Percentiles rank a stretch among this genome's conserved stretches.
These are phyloP conservation scores for Daldinia sp. DNA, from an alignment of 2,329 filamentous ascomycete species.

Conservation along the genomic window DNA sequence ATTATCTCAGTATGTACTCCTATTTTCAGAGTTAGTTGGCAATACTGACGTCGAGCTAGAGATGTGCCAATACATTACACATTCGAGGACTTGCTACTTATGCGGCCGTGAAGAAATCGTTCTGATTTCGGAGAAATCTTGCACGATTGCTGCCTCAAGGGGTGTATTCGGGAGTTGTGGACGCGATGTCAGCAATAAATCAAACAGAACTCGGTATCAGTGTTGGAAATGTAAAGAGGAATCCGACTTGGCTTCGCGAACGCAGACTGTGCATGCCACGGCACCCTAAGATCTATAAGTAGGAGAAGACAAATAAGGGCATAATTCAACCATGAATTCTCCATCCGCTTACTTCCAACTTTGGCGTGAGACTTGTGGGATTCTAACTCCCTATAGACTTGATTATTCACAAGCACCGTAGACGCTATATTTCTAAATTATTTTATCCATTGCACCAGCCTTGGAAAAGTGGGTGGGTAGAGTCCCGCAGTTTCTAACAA, in stretches of 20 bases:
- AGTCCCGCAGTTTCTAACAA: too few species aligned
- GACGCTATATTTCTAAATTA: too few species aligned
- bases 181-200: conserved; percentile 44
- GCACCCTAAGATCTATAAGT: not conserved
- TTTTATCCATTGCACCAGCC: too few species aligned
- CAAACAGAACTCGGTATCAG: conserved; percentile 45
- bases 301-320: not conserved
- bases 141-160: conserved; percentile 44
- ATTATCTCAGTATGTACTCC: conserved; percentile 27
- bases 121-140: conserved; percentile 53
- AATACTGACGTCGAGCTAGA: conserved; percentile 23
- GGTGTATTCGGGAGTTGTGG: conserved; percentile 52
- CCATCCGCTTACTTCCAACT: not conserved
- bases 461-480: too few species aligned
- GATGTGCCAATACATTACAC: conserved; percentile 54
- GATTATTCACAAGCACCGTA: too few species aligned
- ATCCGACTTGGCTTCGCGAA: conserved; percentile 29
- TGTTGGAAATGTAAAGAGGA: conserved; percentile 53
- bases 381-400: too few species aligned
- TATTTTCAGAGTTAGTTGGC: not conserved
- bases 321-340: not conserved
- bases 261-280: conserved; percentile 11
- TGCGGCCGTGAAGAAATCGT: conserved; percentile 52
- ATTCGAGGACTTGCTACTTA: conserved; percentile 49
- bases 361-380: not conserved